Evolutionary conservation across 352 stramenopile species (phyloP), one percentile per base, ranked within the genome.

Genomic region (Globisporangium abappressorium): DNA sequence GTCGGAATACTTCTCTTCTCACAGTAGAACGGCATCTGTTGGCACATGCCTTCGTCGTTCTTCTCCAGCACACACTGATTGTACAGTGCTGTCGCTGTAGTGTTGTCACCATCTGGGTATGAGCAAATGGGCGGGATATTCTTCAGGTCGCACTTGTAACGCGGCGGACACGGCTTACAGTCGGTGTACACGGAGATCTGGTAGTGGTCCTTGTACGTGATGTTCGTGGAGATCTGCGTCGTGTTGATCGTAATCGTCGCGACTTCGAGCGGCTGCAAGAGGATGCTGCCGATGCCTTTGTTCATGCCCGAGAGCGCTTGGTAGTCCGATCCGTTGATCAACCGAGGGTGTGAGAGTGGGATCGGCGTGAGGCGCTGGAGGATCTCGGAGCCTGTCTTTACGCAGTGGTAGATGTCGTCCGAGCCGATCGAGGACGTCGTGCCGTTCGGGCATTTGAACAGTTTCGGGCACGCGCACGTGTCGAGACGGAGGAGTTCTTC

Each of bases 151-250:
- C 96, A 99, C 36, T 85, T 78, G 76, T 99, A 99, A 20, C 86
- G 84, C 2, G 94, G 81, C 0, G 95, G 95, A 72, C 97, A 99
- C 26, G 96, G 97, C 65, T 97, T 98, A 75, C 97, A 99, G 75
- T 97, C 85, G 47, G 93, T 78, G 73, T 99, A 99, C 0, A 98
- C 84, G 0, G 87, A 92, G 43, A 99, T 84, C 75, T 94, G 80
- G 76, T 98, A 99, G 78, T 99, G 94, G 12, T 96, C 91, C 33
- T 91, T 90, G 80, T 99, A 99, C 3, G 96, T 99, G 62, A 99
- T 81, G 70, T 99, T 99, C 18, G 79, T 84, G 15, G 81, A 76
- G 12, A 99, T 68, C 6, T 77, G 70, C 5, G 85, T 96, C 41
- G 97, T 88, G 79, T 99, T 96, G 36, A 99, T 85, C 6, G 96